Conservation (phyloP, 2,329 filamentous ascomycete species). For the Exophiala sp. region DNA sequence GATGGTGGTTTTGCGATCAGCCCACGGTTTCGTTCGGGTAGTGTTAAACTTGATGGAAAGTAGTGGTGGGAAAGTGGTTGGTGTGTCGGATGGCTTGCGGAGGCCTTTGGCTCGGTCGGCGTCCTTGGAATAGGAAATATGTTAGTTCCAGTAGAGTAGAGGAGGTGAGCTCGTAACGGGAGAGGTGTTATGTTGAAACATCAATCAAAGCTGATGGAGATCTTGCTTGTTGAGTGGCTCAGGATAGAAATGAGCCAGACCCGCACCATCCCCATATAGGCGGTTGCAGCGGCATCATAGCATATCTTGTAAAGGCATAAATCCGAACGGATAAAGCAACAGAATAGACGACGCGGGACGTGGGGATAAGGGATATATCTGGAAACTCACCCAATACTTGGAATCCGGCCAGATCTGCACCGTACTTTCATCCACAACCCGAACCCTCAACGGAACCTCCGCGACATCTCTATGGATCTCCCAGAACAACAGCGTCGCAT, state of each 20-base stretch:
- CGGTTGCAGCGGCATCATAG: too few species aligned
- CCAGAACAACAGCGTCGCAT: constrained; percentile 14
- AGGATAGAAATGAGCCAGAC: too few species aligned
- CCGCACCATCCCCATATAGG: too few species aligned
- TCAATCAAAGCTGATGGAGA: too few species aligned
- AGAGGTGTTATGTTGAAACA: too few species aligned
- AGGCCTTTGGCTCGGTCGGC: constrained; percentile 1
- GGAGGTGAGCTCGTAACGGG: not conserved
- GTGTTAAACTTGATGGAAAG: constrained; percentile 3
- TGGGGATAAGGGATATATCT: too few species aligned
- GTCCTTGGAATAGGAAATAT: not conserved
- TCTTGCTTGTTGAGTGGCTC: too few species aligned
- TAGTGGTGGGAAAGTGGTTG: not conserved
- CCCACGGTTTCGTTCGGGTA: not conserved
- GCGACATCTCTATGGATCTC: constrained; percentile 4
- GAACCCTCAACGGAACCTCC: constrained; percentile 3
- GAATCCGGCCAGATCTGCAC: constrained; percentile 6
- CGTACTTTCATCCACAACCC: not conserved
- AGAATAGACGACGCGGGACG: too few species aligned
- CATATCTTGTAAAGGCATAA: too few species aligned
- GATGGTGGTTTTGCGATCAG: not conserved
- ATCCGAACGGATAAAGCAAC: not conserved
- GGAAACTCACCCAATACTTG: constrained; percentile 1
- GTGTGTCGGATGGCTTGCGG: not conserved
- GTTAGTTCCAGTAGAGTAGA: not conserved